These are phyloP conservation scores for Hygrocybe coccinea DNA, from an alignment of 768 basidiomycete genomes.

Conservation along the genomic window DNA sequence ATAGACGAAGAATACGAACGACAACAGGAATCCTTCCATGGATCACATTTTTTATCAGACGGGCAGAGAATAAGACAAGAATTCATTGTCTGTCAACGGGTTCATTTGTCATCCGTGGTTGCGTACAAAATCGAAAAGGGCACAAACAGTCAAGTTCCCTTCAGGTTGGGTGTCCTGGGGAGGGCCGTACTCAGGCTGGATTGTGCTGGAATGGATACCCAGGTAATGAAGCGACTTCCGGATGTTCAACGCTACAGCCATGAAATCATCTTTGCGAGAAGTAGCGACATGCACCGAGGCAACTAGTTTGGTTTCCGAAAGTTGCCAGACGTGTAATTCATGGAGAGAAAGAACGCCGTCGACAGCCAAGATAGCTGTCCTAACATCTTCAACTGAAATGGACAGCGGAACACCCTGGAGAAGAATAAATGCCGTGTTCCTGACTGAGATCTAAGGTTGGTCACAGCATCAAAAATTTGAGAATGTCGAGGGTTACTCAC, in stretches of 20 bases:
- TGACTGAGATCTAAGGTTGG: conserved; percentile 41
- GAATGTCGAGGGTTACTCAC: conserved; percentile 37
- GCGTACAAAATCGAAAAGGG: background rate
- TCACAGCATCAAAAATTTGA: background rate
- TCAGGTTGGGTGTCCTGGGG: conserved; percentile 38
- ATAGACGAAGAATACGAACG: conserved; percentile 36
- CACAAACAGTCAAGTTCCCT: background rate
- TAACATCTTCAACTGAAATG: conserved; percentile 85
- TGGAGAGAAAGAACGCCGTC: conserved; percentile 85
- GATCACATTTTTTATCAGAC: conserved; percentile 60
- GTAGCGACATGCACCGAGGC: conserved; percentile 94
- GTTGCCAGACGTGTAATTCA: conserved; percentile 95
- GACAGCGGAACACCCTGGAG: conserved; percentile 90
- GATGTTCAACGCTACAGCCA: conserved; percentile 82
- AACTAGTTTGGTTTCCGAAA: conserved; percentile 91
- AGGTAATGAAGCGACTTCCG: conserved; percentile 79
- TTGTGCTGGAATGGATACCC: conserved; percentile 92
- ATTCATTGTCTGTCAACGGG: conserved; percentile 38
- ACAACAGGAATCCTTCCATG: conserved; percentile 69
- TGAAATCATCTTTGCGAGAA: conserved; percentile 78
- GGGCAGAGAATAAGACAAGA: conserved; percentile 73
- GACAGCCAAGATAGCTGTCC: conserved; percentile 71
- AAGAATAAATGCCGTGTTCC: conserved; percentile 89
- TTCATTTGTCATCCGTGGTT: no score
- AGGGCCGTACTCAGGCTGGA: conserved; percentile 78